Evolutionary conservation across 805 yeast genomes (phyloP).

Genomic region (Starmerella roubikii): DNA sequence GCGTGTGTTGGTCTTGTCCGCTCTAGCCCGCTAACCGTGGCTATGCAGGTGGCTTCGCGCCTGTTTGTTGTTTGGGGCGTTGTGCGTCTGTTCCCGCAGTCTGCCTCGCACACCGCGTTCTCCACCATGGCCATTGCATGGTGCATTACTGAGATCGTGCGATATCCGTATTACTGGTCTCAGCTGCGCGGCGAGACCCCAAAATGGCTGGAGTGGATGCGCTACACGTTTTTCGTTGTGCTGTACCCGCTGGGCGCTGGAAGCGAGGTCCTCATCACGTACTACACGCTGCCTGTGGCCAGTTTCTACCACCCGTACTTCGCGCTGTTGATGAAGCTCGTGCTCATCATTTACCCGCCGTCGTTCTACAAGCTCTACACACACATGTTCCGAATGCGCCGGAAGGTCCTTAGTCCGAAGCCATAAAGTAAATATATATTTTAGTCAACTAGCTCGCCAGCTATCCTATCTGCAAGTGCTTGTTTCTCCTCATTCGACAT

Average conservation of each 20-base stretch:
- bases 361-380: constrained; percentile 74
- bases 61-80: constrained; percentile 72
- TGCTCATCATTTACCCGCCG: constrained; percentile 62
- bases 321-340: constrained; percentile 40
- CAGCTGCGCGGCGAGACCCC: constrained; percentile 57
- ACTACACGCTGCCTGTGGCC: constrained; percentile 62
- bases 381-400: constrained; percentile 82
- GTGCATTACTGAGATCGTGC: constrained; percentile 85
- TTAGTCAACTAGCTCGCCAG: constrained; percentile 22
- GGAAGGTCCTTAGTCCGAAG: too few relatives aligned
- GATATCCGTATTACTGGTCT: constrained; percentile 62
- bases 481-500: constrained; percentile 24
- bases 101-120: constrained; percentile 44
- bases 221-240: constrained; percentile 72
- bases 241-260: constrained; percentile 89
- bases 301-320: constrained; percentile 31
- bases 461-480: constrained; percentile 25
- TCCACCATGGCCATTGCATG: constrained; percentile 64
- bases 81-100: constrained; percentile 58
- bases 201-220: constrained; percentile 44
- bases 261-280: constrained; percentile 60
- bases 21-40: constrained; percentile 73
- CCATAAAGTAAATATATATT: too few relatives aligned
- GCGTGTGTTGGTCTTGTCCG: constrained; percentile 67
- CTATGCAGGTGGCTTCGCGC: constrained; percentile 78